Conservation (phyloP, 352 stramenopile species). For the Globisporangium alternatum region DNA sequence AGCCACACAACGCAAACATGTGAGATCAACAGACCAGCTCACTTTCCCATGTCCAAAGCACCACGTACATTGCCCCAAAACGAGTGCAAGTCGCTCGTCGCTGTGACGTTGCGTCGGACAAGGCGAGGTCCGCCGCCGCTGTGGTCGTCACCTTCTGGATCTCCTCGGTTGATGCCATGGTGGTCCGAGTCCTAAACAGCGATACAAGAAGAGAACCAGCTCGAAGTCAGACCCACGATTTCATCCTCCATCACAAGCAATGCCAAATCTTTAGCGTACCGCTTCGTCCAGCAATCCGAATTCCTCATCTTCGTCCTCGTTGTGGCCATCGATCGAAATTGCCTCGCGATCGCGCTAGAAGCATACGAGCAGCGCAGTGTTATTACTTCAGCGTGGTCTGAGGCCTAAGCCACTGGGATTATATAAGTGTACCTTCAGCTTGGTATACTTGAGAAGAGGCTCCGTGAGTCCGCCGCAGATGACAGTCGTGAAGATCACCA, state of each 20-base stretch:
- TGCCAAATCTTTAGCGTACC: slow-evolving; percentile 15
- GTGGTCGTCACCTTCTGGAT: slow-evolving; percentile 25
- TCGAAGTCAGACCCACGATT: slow-evolving; percentile 2
- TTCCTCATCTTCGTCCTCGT: slow-evolving; percentile 34
- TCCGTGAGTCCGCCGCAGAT: slow-evolving; percentile 92
- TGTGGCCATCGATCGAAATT: slow-evolving; percentile 3
- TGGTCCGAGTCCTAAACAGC: slow-evolving; percentile 26
- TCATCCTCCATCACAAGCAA: neutral
- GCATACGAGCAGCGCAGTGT: neutral
- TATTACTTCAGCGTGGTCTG: neutral
- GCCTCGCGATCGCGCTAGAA: slow-evolving; percentile 15
- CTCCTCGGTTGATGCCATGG: slow-evolving; percentile 24
- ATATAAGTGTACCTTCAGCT: slow-evolving; percentile 42
- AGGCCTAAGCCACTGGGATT: no score
- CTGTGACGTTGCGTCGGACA: slow-evolving; percentile 19
- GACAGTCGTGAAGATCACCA: slow-evolving; percentile 97
- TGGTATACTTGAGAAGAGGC: slow-evolving; percentile 79
- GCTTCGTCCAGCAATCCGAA: slow-evolving; percentile 35
- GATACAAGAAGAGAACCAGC: neutral
- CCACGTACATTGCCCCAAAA: slow-evolving; percentile 61
- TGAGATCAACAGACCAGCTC: neutral
- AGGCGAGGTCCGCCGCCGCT: slow-evolving; percentile 15
- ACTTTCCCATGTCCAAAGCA: neutral
- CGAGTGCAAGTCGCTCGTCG: slow-evolving; percentile 39
- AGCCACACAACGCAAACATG: neutral